Percentiles rank a stretch among this genome's conserved stretches.
Evolutionary conservation across 169 alveolate species (phyloP).

Genomic region (Plasmodium adleri): DNA sequence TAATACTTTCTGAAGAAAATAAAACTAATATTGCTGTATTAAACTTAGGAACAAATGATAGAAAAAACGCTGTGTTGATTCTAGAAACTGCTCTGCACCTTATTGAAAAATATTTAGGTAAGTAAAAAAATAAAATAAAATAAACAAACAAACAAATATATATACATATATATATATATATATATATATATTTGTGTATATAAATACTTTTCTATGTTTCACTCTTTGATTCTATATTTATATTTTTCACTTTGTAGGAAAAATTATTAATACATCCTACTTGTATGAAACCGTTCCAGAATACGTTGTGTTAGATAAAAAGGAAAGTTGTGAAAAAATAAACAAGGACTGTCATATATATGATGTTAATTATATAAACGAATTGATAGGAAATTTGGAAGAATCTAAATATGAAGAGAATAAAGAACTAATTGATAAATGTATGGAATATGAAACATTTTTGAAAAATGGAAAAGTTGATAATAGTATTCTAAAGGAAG

Average conservation of each 20-base stretch:
- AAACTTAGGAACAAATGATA: constrained; percentile 63
- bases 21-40: constrained; percentile 51
- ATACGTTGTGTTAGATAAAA: constrained; percentile 34
- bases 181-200: neutral
- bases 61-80: constrained; percentile 22
- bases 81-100: constrained; percentile 54
- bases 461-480: constrained; percentile 34
- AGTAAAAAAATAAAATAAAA: neutral
- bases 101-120: constrained; percentile 53
- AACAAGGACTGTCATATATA: neutral
- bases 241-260: constrained; percentile 28
- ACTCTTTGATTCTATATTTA: neutral
- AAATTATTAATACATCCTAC: constrained; percentile 52
- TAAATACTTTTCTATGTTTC: neutral
- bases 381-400: constrained; percentile 8
- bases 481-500: constrained; percentile 26
- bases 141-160: neutral
- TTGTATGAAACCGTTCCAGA: constrained; percentile 64
- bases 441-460: constrained; percentile 34
- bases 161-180: neutral
- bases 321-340: neutral
- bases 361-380: constrained; percentile 18
- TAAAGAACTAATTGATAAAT: constrained; percentile 24
- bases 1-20: neutral
- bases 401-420: constrained; percentile 32